phyloP scores from a whole-genome alignment of 2,329 filamentous ascomycete genomes.

The Chalara sp. region DNA sequence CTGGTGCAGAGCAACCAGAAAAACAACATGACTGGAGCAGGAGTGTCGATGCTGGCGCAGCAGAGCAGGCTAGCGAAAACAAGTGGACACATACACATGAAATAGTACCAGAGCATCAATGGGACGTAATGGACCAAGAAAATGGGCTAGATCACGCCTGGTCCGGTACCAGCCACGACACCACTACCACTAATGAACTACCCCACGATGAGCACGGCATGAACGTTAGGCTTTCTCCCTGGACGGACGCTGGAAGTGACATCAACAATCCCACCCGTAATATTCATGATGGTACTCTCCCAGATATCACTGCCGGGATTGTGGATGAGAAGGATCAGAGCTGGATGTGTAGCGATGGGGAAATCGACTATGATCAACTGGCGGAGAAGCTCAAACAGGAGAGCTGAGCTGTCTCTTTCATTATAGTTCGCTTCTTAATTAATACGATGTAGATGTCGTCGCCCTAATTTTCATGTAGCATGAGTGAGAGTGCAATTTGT shows the following conservation, averaged over 20 bases:
- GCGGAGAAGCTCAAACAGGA: not conserved
- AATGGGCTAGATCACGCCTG: not conserved
- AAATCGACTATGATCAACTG: not conserved
- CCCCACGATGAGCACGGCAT: not conserved
- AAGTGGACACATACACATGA: too few relatives aligned
- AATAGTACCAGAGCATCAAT: too few relatives aligned
- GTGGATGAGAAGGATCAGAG: not conserved
- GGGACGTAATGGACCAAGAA: not conserved
- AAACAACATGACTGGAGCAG: too few relatives aligned
- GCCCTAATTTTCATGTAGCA: too few relatives aligned
- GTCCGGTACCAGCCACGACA: not conserved
- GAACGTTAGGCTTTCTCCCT: not conserved
- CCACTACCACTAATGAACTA: not conserved
- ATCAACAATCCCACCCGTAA: not conserved
- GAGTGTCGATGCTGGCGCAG: too few relatives aligned
- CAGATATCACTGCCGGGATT: not conserved
- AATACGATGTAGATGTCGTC: too few relatives aligned
- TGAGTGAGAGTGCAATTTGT: too few relatives aligned
- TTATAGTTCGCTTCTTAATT: too few relatives aligned
- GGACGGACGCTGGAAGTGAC: not conserved
- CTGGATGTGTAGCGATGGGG: not conserved
- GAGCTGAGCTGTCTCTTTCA: too few relatives aligned
- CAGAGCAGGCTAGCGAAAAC: too few relatives aligned
- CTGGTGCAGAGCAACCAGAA: too few relatives aligned
- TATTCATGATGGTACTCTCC: not conserved